These are phyloP conservation scores for Homolaphlyctis polyrhiza DNA, from an alignment of 371 early-diverging fungal genomes.

Conservation along the genomic window DNA sequence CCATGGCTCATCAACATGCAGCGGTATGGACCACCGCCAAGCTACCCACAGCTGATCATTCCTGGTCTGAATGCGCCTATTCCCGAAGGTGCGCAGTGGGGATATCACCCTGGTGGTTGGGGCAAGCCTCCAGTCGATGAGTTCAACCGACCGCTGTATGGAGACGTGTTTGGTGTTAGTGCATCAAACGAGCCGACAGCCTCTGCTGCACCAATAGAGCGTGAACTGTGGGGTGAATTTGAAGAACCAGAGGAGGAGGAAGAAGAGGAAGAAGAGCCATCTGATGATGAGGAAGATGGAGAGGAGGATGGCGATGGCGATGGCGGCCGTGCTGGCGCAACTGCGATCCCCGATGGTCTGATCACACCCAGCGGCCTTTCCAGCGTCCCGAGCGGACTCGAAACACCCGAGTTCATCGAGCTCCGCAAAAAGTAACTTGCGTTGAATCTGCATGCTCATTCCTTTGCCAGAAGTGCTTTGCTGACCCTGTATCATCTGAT, in stretches of 20 bases:
- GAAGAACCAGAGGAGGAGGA: constrained; percentile 66
- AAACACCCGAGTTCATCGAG: constrained; percentile 90
- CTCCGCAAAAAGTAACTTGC: constrained; percentile 69
- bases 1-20: constrained; percentile 99
- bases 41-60: constrained; percentile 88
- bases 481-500: background rate
- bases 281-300: constrained; percentile 48
- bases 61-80: constrained; percentile 97
- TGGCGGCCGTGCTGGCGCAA: constrained; percentile 36
- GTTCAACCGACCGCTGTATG: constrained; percentile 89
- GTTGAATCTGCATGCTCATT: no score
- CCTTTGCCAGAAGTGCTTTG: no score
- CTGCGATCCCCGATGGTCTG: constrained; percentile 44
- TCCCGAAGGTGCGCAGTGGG: constrained; percentile 98
- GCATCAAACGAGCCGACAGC: constrained; percentile 20
- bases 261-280: constrained; percentile 44
- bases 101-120: constrained; percentile 98
- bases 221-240: constrained; percentile 78
- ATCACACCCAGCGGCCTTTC: constrained; percentile 86
- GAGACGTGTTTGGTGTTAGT: constrained; percentile 85
- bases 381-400: constrained; percentile 76
- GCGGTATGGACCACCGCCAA: constrained; percentile 95
- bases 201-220: constrained; percentile 66
- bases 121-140: constrained; percentile 97
- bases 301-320: constrained; percentile 39